phyloP scores from a whole-genome alignment of 2,329 filamentous ascomycete genomes.

The Ceratocystis diversiconidia region DNA sequence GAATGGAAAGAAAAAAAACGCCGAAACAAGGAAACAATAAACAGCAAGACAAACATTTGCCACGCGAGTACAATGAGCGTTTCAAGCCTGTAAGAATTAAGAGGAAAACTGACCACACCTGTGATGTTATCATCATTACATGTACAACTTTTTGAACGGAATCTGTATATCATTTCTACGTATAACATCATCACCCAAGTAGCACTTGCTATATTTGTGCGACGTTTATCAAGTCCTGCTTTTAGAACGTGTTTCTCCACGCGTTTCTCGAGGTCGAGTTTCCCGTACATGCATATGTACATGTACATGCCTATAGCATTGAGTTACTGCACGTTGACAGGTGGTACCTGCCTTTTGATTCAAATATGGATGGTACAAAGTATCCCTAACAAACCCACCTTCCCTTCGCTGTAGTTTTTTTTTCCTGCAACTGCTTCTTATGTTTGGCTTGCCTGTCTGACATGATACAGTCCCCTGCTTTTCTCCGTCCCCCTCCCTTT shows the following conservation, averaged over 20 bases:
- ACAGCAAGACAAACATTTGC: background rate
- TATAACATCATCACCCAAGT: background rate
- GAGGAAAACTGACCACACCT: background rate
- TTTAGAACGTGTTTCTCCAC: background rate
- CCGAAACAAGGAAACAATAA: conserved; percentile 1
- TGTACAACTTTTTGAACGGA: background rate
- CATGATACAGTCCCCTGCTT: background rate
- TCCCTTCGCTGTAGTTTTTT: background rate
- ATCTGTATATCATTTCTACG: background rate
- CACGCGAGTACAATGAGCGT: background rate
- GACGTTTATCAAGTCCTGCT: background rate
- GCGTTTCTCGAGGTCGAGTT: background rate
- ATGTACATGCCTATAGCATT: background rate
- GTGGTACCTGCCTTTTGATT: conserved; percentile 6
- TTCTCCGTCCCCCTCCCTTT: background rate
- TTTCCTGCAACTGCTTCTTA: background rate
- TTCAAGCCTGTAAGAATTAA: background rate
- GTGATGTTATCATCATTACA: background rate
- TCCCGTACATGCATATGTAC: background rate
- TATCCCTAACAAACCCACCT: background rate
- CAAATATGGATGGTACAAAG: background rate
- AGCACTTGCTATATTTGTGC: background rate
- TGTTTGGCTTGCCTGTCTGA: background rate
- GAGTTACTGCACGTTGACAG: background rate
- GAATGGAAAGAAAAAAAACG: background rate